Base-by-base conservation (phyloP, 768 basidiomycete genomes). In the Tylopilus felleus region DNA sequence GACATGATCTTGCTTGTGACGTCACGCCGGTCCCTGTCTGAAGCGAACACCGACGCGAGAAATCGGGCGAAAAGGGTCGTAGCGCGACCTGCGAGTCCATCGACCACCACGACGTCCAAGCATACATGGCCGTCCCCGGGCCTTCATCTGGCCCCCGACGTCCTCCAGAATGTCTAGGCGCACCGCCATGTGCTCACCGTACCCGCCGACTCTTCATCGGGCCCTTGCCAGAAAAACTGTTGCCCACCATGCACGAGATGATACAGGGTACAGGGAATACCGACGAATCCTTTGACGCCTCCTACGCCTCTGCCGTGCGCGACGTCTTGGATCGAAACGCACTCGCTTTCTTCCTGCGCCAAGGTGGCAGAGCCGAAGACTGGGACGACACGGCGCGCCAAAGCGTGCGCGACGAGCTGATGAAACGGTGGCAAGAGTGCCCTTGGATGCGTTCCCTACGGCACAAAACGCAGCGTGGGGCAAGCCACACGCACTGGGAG, bases 181-280 rank as follows among this genome's bases (percentile, higher is more conserved):
- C 19, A 23, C 35, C 17, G 6, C 39, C 44, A 47, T 41, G 46
- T n/a, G 21, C 51, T 48, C 69, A 64, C 27, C 56, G 57, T n/a
- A 74, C 73, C 73, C 55, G 75, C 51, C 79, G 90, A 28, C 67
- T 85, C 49, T 91, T 91, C 69, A 75, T 93, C 41, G 90, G 90
- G 0, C 86, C 90, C 4, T 77, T 91, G 75, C 89, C 88, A 13
- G 83, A 85, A 63, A 80, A 77, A 52, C 74, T 82, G 52, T 69
- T 81, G 51, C 70, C 70, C 4, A 69, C 67, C 47, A 69, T 72
- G 42, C 75, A 81, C 58, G 66, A 65, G n/a, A 63, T 58, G 17
- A 10, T 19, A 12, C 55, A 41, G 22, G 40, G 35, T 6, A 7
- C 47, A 47, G 47, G 70, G 17, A 65, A 65, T n/a, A 68, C 71